These are phyloP conservation scores for Ogataea henricii DNA, from an alignment of 805 yeast genomes.

Conservation along the genomic window DNA sequence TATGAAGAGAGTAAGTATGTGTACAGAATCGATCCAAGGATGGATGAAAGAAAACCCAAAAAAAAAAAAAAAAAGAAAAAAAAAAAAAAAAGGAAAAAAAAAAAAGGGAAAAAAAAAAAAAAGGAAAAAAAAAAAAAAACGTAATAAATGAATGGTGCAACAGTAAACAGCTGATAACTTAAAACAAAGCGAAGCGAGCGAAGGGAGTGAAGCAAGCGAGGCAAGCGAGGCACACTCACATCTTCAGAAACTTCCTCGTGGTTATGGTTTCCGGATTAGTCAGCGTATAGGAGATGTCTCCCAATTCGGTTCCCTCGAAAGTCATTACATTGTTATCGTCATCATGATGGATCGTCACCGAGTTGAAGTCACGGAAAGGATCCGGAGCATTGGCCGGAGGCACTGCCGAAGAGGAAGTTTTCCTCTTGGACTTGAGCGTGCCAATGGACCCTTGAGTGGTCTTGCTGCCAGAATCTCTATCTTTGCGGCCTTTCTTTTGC, in stretches of 20 bases:
- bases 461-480: slow-evolving; percentile 17
- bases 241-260: slow-evolving; percentile 31
- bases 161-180: too few species aligned
- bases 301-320: slow-evolving; percentile 49
- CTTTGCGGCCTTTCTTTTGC: slow-evolving; percentile 24
- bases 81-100: neutral
- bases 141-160: too few species aligned
- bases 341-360: slow-evolving; percentile 82
- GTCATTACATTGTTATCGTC: slow-evolving; percentile 48
- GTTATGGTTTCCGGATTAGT: slow-evolving; percentile 38
- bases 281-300: slow-evolving; percentile 60
- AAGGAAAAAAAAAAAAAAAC: too few species aligned
- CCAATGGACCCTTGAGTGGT: slow-evolving; percentile 40
- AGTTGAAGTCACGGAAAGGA: slow-evolving; percentile 83
- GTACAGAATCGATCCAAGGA: too few species aligned
- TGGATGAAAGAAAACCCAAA: neutral
- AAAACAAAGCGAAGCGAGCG: neutral
- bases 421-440: slow-evolving; percentile 42
- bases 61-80: neutral
- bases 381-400: slow-evolving; percentile 41
- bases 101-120: neutral
- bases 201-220: neutral
- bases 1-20: neutral
- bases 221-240: slow-evolving; percentile 16
- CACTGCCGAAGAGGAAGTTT: slow-evolving; percentile 32